Percentiles rank a stretch among this genome's conserved stretches.
Conservation (phyloP, 2,329 filamentous ascomycete genomes). For the Aotearoamyces nothofagi region DNA sequence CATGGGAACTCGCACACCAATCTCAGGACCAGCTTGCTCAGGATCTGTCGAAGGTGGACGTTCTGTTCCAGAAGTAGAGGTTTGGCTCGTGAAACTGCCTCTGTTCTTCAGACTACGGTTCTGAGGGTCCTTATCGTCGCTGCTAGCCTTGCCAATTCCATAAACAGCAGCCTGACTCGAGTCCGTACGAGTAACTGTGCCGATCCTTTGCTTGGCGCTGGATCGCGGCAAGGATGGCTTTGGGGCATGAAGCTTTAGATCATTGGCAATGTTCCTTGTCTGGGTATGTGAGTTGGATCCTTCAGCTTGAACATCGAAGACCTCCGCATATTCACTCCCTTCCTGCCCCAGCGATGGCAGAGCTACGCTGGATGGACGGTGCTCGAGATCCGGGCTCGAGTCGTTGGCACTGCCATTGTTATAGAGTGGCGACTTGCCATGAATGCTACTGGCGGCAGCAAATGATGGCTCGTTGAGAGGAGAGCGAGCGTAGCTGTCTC, state of each 20-base stretch:
- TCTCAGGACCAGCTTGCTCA: conserved; percentile 81
- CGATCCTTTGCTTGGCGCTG: conserved; percentile 72
- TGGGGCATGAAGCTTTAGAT: conserved; percentile 77
- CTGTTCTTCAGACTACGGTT: conserved; percentile 44
- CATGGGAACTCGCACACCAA: conserved; percentile 88
- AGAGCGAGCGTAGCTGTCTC: conserved; percentile 69
- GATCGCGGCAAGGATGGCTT: conserved; percentile 70
- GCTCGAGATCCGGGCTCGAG: conserved; percentile 26
- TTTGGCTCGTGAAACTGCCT: conserved; percentile 39
- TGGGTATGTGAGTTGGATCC: conserved; percentile 44
- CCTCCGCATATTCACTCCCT: conserved; percentile 71
- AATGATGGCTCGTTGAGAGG: conserved; percentile 62
- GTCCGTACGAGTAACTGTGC: conserved; percentile 77
- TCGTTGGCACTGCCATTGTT: conserved; percentile 20
- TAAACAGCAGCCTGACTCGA: conserved; percentile 76
- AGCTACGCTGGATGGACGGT: conserved; percentile 58
- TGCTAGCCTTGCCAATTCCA: conserved; percentile 57
- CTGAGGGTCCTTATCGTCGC: conserved; percentile 33
- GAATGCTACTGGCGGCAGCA: conserved; percentile 23
- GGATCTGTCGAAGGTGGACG: conserved; percentile 48
- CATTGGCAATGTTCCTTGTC: conserved; percentile 62
- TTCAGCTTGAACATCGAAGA: conserved; percentile 31
- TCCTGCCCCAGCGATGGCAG: conserved; percentile 82
- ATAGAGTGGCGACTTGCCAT: conserved; percentile 19
- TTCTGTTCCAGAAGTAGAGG: conserved; percentile 23